These are phyloP conservation scores for Komagataella populi DNA, from an alignment of 805 yeast species.

Conservation along the genomic window DNA sequence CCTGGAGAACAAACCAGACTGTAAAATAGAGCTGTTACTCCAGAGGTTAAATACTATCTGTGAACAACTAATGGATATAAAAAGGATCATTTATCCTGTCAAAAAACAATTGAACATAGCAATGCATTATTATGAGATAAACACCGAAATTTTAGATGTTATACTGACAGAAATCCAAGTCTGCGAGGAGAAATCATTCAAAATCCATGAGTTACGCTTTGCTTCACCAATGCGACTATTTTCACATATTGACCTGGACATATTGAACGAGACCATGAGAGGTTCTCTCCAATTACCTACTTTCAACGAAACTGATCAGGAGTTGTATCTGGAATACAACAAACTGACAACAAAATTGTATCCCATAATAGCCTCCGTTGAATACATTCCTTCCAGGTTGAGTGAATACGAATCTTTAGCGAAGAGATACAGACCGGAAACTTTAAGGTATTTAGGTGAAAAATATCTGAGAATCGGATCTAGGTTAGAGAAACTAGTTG, in stretches of 20 bases:
- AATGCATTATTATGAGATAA: conserved; percentile 30
- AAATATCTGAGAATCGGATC: conserved; percentile 25
- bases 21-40: conserved; percentile 6
- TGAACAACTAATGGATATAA: conserved; percentile 14
- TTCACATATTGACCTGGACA: conserved; percentile 21
- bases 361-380: conserved; percentile 39
- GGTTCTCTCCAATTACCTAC: conserved; percentile 21
- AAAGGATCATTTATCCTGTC: conserved; percentile 13
- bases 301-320: conserved; percentile 22
- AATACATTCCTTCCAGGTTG: conserved; percentile 35
- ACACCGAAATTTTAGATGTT: conserved; percentile 24
- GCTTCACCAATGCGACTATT: conserved; percentile 27
- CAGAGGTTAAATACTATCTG: conserved; percentile 19
- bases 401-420: conserved; percentile 25
- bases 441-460: conserved; percentile 17
- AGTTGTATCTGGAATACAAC: conserved; percentile 26
- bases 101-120: conserved; percentile 24
- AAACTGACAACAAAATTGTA: conserved; percentile 25
- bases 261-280: conserved; percentile 16
- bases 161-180: conserved; percentile 23
- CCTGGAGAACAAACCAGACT: conserved; percentile 16
- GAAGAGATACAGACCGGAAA: conserved; percentile 15
- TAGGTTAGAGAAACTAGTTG: conserved; percentile 26
- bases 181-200: conserved; percentile 20
- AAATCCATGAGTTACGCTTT: conserved; percentile 21